Evolutionary conservation across 2,329 filamentous ascomycete genomes (phyloP).

Genomic region (Juglanconis sp.): DNA sequence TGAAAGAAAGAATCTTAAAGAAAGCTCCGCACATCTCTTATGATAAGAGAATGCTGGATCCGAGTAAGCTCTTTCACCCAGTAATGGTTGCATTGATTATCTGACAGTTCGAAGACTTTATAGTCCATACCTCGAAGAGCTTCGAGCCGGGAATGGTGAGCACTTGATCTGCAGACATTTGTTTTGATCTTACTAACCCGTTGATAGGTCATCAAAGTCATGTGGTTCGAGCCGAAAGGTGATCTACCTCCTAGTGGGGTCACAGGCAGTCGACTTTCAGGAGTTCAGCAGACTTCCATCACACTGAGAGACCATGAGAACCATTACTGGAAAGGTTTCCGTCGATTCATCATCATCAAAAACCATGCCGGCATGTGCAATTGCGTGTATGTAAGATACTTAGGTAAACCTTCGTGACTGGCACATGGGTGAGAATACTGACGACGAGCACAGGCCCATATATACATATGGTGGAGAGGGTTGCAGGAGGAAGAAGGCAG

Average conservation of each 20-base stretch:
- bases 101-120: conserved; percentile 7
- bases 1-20: too few relatives aligned
- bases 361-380: conserved; percentile 51
- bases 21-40: too few relatives aligned
- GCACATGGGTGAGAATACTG: neutral
- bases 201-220: conserved; percentile 51
- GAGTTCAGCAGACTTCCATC: conserved; percentile 16
- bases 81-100: too few relatives aligned
- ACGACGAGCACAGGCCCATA: conserved; percentile 42
- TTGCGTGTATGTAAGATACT: conserved; percentile 47
- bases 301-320: conserved; percentile 26
- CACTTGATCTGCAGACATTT: neutral
- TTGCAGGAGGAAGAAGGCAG: conserved; percentile 49
- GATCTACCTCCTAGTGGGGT: neutral
- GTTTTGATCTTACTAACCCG: neutral
- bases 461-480: conserved; percentile 51
- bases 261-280: conserved; percentile 25
- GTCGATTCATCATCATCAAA: conserved; percentile 53
- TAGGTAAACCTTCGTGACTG: neutral
- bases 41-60: neutral
- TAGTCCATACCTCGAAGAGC: conserved; percentile 1
- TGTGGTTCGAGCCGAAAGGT: conserved; percentile 48
- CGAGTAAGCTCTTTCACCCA: neutral
- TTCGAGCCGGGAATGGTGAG: conserved; percentile 6
- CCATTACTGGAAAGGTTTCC: conserved; percentile 46